phyloP scores from a whole-genome alignment of 1,284 basidiomycete species.

The Prillingera fragicola region DNA sequence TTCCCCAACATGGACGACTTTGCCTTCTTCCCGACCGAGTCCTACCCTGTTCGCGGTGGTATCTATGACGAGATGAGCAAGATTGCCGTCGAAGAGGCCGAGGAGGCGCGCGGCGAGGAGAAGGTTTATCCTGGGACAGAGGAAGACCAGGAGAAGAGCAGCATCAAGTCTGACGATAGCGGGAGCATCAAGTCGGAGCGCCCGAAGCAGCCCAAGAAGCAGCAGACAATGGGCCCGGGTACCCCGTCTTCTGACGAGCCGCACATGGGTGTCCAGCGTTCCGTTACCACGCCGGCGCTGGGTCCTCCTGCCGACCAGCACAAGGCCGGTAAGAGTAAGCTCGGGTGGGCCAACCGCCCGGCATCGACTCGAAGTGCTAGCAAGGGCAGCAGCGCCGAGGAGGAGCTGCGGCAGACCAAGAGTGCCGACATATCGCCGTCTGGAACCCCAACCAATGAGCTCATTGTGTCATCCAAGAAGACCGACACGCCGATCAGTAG shows the following conservation, averaged over 20 bases:
- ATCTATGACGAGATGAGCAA: constrained; percentile 74
- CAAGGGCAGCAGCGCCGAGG: too few species aligned
- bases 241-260: constrained; percentile 2
- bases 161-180: neutral
- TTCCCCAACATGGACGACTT: constrained; percentile 91
- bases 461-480: too few species aligned
- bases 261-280: constrained; percentile 4
- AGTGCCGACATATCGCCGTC: too few species aligned
- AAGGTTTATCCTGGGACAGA: neutral
- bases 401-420: too few species aligned
- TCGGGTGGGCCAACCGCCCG: too few species aligned
- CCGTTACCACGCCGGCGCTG: constrained; percentile 10
- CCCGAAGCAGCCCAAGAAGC: constrained; percentile 4
- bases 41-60: constrained; percentile 69
- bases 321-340: too few species aligned
- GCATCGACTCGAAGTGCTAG: too few species aligned
- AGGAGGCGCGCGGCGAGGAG: neutral
- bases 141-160: neutral
- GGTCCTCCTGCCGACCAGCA: too few species aligned
- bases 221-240: neutral
- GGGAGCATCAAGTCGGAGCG: constrained; percentile 1
- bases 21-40: constrained; percentile 79
- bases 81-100: neutral
- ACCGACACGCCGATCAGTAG: too few species aligned
- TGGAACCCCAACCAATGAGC: too few species aligned